Percentiles rank a stretch among this genome's conserved stretches.
These are phyloP conservation scores for Verticillium klebahnii DNA, from an alignment of 2,329 filamentous ascomycete genomes.

Conservation along the genomic window DNA sequence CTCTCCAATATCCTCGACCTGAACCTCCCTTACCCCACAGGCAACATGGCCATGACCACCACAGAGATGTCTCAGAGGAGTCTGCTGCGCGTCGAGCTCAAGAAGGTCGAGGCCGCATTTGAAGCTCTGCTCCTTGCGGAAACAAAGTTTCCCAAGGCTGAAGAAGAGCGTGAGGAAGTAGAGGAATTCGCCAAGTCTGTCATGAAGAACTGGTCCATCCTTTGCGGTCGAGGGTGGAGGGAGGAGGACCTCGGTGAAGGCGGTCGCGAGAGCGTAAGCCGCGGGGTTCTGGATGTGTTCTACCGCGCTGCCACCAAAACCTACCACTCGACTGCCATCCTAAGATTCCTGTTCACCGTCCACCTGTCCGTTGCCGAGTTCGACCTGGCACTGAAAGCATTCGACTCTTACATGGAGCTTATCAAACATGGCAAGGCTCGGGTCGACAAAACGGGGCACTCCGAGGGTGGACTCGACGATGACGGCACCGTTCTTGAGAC, in stretches of 20 bases:
- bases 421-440: conserved; percentile 80
- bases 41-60: conserved; percentile 24
- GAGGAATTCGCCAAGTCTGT: conserved; percentile 78
- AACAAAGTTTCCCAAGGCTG: conserved; percentile 78
- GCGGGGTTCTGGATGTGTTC: conserved; percentile 77
- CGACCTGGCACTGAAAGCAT: conserved; percentile 82
- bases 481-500: conserved; percentile 74
- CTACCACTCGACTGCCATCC: conserved; percentile 87
- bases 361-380: conserved; percentile 89
- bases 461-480: conserved; percentile 69
- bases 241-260: conserved; percentile 78
- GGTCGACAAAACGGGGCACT: conserved; percentile 70
- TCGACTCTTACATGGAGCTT: conserved; percentile 88
- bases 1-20: conserved; percentile 72
- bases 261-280: conserved; percentile 70
- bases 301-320: conserved; percentile 91
- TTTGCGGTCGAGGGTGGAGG: conserved; percentile 76
- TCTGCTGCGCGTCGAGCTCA: conserved; percentile 71
- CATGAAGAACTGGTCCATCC: conserved; percentile 77
- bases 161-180: conserved; percentile 71
- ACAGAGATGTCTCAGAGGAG: conserved; percentile 50
- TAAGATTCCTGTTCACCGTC: conserved; percentile 81
- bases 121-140: conserved; percentile 74
- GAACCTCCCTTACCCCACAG: conserved; percentile 55
- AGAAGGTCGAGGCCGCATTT: conserved; percentile 73